These are phyloP conservation scores for Phoma sp. DNA, from an alignment of 2,329 filamentous ascomycete genomes.

Conservation along the genomic window DNA sequence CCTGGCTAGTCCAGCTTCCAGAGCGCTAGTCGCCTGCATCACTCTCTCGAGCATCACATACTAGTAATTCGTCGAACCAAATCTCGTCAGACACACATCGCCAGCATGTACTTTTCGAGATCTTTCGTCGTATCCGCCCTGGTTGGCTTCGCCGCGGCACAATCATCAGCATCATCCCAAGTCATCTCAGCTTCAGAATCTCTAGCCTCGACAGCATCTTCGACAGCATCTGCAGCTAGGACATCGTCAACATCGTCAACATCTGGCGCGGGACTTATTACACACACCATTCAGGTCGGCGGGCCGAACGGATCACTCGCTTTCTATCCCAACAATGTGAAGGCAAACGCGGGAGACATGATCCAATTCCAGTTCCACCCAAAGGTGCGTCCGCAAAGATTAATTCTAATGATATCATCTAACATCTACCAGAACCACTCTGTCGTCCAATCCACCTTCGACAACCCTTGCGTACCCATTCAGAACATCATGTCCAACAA, in stretches of 20 bases:
- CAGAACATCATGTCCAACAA: conserved; percentile 51
- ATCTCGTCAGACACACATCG: conserved; percentile 18
- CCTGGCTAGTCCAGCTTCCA: conserved; percentile 48
- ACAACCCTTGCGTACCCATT: conserved; percentile 71
- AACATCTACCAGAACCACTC: conserved; percentile 68
- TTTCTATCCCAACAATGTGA: conserved; percentile 71
- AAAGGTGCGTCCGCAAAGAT: conserved; percentile 42
- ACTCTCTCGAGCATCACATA: conserved; percentile 29
- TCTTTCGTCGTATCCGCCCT: conserved; percentile 40
- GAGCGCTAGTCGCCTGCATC: conserved; percentile 49
- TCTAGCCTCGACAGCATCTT: conserved; percentile 11
- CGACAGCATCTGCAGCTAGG: conserved; percentile 14
- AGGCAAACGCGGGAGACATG: conserved; percentile 64
- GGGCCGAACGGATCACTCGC: conserved; percentile 60
- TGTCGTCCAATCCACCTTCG: conserved; percentile 78
- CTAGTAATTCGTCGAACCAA: conserved; percentile 34
- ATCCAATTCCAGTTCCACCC: conserved; percentile 62
- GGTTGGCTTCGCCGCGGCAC: conserved; percentile 37
- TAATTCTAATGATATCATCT: conserved; percentile 4
- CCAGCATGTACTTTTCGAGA: conserved; percentile 46
- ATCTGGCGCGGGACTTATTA: conserved; percentile 34
- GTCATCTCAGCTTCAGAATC: conserved; percentile 30
- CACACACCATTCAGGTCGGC: conserved; percentile 69
- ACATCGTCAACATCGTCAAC: conserved; percentile 11
- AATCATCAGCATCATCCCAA: conserved; percentile 19